Conservation (phyloP, 192 early-diverging fungal genomes). For the Kickxella alabastrina region DNA sequence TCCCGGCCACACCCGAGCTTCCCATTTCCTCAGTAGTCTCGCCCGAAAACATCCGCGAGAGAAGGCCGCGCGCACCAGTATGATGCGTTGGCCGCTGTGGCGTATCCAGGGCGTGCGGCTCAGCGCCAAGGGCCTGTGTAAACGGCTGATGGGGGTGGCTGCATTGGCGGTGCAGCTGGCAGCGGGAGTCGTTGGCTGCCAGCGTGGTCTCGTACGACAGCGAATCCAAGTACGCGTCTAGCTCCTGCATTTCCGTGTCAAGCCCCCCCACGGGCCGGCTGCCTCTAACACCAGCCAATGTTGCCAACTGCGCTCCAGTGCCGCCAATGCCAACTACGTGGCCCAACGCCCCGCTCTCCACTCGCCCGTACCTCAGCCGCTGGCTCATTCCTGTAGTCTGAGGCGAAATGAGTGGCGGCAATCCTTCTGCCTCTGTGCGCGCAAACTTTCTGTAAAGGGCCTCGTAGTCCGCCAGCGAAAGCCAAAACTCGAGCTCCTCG, state of each 20-base stretch:
- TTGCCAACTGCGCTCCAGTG: too few species aligned
- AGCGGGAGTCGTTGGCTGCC: slow-evolving; percentile 19
- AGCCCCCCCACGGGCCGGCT: slow-evolving; percentile 17
- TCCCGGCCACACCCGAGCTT: slow-evolving; percentile 1
- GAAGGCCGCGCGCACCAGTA: slow-evolving; percentile 32
- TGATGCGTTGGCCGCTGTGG: slow-evolving; percentile 5
- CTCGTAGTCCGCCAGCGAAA: slow-evolving; percentile 71
- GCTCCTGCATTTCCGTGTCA: slow-evolving; percentile 40
- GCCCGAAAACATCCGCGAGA: slow-evolving; percentile 40
- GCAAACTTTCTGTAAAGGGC: slow-evolving; percentile 59
- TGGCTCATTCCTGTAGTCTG: background rate
- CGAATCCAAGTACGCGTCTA: slow-evolving; percentile 24
- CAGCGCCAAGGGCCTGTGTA: slow-evolving; percentile 13
- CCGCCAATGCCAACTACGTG: background rate
- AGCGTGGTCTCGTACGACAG: slow-evolving; percentile 30
- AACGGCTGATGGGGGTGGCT: slow-evolving; percentile 30
- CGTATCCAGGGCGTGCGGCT: slow-evolving; percentile 27
- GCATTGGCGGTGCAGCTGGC: slow-evolving; percentile 31
- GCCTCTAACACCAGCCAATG: background rate
- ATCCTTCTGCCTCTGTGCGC: slow-evolving; percentile 7
- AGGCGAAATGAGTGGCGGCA: background rate
- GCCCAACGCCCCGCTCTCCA: slow-evolving; percentile 46
- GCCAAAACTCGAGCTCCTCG: slow-evolving; percentile 73
- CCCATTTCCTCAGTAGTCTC: slow-evolving; percentile 3
- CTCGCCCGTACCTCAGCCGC: slow-evolving; percentile 18